phyloP scores from a whole-genome alignment of 1,284 basidiomycete genomes.

The Entoloma clypeatum region DNA sequence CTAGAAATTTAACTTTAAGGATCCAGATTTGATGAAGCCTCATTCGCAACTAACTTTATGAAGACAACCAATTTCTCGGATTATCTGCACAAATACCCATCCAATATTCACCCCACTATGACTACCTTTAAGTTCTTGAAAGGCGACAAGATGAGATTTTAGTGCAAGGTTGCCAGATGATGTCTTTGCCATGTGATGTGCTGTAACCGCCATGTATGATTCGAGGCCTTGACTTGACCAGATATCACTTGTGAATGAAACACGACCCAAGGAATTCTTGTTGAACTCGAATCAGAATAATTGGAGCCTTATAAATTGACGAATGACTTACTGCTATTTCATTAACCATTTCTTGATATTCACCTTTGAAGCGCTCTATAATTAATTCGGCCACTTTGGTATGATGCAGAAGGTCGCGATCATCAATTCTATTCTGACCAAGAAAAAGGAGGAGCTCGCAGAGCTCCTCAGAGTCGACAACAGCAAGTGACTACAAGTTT shows the following conservation, averaged over 20 bases:
- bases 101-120: slow-evolving; percentile 16
- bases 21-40: not conserved
- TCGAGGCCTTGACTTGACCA: slow-evolving; percentile 23
- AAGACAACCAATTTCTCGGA: slow-evolving; percentile 12
- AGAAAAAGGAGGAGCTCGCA: slow-evolving; percentile 16
- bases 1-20: not conserved
- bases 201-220: slow-evolving; percentile 26
- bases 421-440: slow-evolving; percentile 7
- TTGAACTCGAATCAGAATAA: not conserved
- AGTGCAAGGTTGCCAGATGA: slow-evolving; percentile 11
- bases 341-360: slow-evolving; percentile 1
- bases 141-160: slow-evolving; percentile 19
- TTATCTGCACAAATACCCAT: slow-evolving; percentile 10
- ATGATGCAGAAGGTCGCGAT: slow-evolving; percentile 15
- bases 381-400: slow-evolving; percentile 11
- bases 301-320: not conserved
- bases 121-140: slow-evolving; percentile 16
- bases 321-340: slow-evolving; percentile 2
- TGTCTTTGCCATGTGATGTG: slow-evolving; percentile 17
- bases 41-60: slow-evolving; percentile 9
- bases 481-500: slow-evolving; percentile 19
- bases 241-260: slow-evolving; percentile 27
- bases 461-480: slow-evolving; percentile 19
- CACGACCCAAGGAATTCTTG: slow-evolving; percentile 22
- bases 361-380: slow-evolving; percentile 19